Conservation (phyloP, 2,329 filamentous ascomycete species). For the Aspergillus fructus region DNA sequence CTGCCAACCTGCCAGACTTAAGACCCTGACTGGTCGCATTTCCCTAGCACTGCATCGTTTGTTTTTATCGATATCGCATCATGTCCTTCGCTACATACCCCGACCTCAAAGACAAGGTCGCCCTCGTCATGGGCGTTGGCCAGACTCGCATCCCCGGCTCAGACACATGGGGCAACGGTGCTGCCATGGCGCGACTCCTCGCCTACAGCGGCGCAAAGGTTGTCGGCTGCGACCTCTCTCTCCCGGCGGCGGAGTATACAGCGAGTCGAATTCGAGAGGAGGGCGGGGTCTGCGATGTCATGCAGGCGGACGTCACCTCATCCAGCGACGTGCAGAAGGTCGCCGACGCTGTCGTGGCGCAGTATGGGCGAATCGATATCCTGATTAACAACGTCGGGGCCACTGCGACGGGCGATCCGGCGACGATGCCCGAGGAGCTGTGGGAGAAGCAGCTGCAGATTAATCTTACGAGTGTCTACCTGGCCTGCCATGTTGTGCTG, state of each 20-base stretch:
- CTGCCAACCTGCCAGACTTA: no score
- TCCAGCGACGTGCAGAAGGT: constrained; percentile 52
- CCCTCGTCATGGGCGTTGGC: constrained; percentile 27
- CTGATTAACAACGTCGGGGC: constrained; percentile 62
- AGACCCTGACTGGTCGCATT: no score
- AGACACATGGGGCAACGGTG: constrained; percentile 51
- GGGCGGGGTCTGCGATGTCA: constrained; percentile 38
- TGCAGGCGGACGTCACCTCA: constrained; percentile 54
- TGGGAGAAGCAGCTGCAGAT: constrained; percentile 57
- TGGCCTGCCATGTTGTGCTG: constrained; percentile 47
- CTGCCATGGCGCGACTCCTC: constrained; percentile 50
- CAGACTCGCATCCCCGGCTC: constrained; percentile 36
- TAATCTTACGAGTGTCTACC: constrained; percentile 58
- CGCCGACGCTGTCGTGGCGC: constrained; percentile 52
- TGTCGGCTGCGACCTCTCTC: constrained; percentile 52
- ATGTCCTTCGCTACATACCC: not conserved
- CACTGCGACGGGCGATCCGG: constrained; percentile 54
- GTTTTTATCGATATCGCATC: not conserved
- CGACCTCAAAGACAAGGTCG: constrained; percentile 17
- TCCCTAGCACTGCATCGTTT: no score
- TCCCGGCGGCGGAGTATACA: constrained; percentile 17
- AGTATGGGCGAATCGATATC: constrained; percentile 59
- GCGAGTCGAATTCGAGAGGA: constrained; percentile 18
- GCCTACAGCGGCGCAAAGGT: constrained; percentile 50
- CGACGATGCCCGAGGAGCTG: constrained; percentile 46